Percentiles rank a stretch among this genome's conserved stretches.
These are phyloP conservation scores for Lentinula guzmanii DNA, from an alignment of 768 basidiomycete genomes.

Conservation along the genomic window DNA sequence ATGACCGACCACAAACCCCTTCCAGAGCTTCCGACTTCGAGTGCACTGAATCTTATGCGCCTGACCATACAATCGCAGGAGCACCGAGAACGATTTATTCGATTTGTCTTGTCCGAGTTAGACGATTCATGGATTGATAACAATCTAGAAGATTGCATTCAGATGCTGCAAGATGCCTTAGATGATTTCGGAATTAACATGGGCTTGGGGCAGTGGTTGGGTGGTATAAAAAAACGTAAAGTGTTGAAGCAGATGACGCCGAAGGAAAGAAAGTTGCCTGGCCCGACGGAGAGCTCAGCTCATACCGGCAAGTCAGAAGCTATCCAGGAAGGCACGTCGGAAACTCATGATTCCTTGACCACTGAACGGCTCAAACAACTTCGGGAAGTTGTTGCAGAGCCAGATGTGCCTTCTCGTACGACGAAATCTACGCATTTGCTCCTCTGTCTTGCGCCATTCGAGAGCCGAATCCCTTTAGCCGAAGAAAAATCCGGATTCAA, in stretches of 20 bases:
- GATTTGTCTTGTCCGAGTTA: conserved; percentile 30
- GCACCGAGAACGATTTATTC: conserved; percentile 36
- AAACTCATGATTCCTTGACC: neutral
- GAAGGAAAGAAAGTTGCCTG: conserved; percentile 10
- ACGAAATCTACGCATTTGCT: conserved; percentile 38
- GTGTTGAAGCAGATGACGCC: conserved; percentile 15
- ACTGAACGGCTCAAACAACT: conserved; percentile 17
- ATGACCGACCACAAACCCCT: conserved; percentile 5
- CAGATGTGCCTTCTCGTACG: conserved; percentile 19
- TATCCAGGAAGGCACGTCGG: neutral
- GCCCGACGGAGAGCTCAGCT: neutral
- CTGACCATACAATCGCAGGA: conserved; percentile 33
- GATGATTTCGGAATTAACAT: conserved; percentile 39
- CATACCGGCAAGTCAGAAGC: neutral
- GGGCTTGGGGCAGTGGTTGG: conserved; percentile 38
- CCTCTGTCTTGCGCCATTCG: conserved; percentile 41
- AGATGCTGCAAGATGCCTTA: conserved; percentile 39
- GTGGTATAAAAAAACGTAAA: conserved; percentile 32
- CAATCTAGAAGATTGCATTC: conserved; percentile 35
- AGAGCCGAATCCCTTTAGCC: conserved; percentile 20
- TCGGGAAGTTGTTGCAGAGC: conserved; percentile 16
- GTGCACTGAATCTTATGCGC: conserved; percentile 11
- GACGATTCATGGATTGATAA: conserved; percentile 23
- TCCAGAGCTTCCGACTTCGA: neutral
- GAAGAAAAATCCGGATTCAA: conserved; percentile 36